These are phyloP conservation scores for Fusarium xylarioides DNA, from an alignment of 2,329 filamentous ascomycete genomes.

Conservation along the genomic window DNA sequence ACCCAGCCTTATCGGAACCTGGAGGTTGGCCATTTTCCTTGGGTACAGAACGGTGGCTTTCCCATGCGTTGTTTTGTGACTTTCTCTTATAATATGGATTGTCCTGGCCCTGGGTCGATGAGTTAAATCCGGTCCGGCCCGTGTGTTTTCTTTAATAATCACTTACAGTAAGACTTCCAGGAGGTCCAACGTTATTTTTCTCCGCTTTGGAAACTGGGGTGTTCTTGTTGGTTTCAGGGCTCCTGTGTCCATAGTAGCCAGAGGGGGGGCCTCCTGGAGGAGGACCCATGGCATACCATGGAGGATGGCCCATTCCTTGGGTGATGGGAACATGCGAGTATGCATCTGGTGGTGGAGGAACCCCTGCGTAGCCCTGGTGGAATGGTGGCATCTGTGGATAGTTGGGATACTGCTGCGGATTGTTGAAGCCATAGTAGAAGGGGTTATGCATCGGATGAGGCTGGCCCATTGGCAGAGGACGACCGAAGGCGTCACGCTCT, in stretches of 20 bases:
- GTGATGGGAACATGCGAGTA: slow-evolving; percentile 44
- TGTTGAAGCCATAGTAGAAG: slow-evolving; percentile 53
- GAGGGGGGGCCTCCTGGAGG: slow-evolving; percentile 26
- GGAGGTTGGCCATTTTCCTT: slow-evolving; percentile 7
- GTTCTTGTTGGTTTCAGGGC: slow-evolving; percentile 6
- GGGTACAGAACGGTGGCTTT: slow-evolving; percentile 23
- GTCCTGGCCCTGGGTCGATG: slow-evolving; percentile 9
- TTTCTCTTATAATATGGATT: slow-evolving; percentile 43
- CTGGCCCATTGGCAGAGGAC: slow-evolving; percentile 52
- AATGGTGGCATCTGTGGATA: slow-evolving; percentile 33
- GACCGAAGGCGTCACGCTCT: slow-evolving; percentile 43
- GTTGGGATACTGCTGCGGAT: slow-evolving; percentile 31
- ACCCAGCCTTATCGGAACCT: slow-evolving; percentile 21
- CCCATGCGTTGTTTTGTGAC: slow-evolving; percentile 30
- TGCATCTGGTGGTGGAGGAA: slow-evolving; percentile 21
- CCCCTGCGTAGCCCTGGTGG: slow-evolving; percentile 7
- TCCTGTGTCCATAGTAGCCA: slow-evolving; percentile 10
- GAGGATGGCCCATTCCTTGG: slow-evolving; percentile 41
- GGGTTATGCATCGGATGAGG: slow-evolving; percentile 56
- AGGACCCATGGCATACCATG: slow-evolving; percentile 36
- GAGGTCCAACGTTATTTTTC: slow-evolving; percentile 46
- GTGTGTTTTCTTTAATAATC: not conserved
- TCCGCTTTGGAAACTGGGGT: slow-evolving; percentile 29
- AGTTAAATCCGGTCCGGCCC: slow-evolving; percentile 10
- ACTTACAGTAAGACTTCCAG: slow-evolving; percentile 30